phyloP scores from a whole-genome alignment of 2,329 filamentous ascomycete species.

The Talaromyces sp. region DNA sequence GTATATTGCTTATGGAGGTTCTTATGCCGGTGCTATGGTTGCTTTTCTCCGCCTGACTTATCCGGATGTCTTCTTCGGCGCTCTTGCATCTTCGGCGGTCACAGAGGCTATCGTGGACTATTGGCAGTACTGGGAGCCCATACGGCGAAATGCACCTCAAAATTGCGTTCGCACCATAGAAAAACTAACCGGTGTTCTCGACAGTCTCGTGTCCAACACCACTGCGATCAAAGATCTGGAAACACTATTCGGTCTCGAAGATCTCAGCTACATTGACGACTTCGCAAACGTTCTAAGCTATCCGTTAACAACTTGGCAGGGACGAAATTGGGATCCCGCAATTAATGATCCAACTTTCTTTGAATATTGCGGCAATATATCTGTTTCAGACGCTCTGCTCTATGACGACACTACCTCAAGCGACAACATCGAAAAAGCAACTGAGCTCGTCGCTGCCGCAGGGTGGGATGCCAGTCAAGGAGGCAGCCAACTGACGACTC shows the following conservation, averaged over 20 bases:
- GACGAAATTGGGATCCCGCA: slow-evolving; percentile 59
- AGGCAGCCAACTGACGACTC: slow-evolving; percentile 42
- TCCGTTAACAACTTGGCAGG: slow-evolving; percentile 52
- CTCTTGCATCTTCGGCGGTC: slow-evolving; percentile 77
- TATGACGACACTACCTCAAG: slow-evolving; percentile 40
- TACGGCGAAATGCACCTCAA: slow-evolving; percentile 54
- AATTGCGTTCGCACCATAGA: slow-evolving; percentile 65
- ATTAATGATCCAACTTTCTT: slow-evolving; percentile 50
- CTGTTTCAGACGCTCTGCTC: slow-evolving; percentile 45
- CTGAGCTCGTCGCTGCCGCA: slow-evolving; percentile 46
- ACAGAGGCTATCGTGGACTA: slow-evolving; percentile 75
- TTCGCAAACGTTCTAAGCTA: slow-evolving; percentile 50
- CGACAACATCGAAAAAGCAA: slow-evolving; percentile 38
- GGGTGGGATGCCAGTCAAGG: slow-evolving; percentile 45
- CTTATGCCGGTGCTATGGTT: slow-evolving; percentile 76
- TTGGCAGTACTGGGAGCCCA: slow-evolving; percentile 63
- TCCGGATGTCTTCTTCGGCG: slow-evolving; percentile 73
- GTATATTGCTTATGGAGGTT: slow-evolving; percentile 79
- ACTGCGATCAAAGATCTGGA: slow-evolving; percentile 50
- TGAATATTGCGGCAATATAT: slow-evolving; percentile 57
- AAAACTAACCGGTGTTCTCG: slow-evolving; percentile 57
- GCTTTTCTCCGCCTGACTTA: slow-evolving; percentile 74
- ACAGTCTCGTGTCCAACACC: slow-evolving; percentile 55
- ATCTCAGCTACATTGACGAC: slow-evolving; percentile 49
- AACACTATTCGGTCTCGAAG: slow-evolving; percentile 26